Conservation (phyloP, 495 filamentous ascomycete species). For the Penicillium arizonense region DNA sequence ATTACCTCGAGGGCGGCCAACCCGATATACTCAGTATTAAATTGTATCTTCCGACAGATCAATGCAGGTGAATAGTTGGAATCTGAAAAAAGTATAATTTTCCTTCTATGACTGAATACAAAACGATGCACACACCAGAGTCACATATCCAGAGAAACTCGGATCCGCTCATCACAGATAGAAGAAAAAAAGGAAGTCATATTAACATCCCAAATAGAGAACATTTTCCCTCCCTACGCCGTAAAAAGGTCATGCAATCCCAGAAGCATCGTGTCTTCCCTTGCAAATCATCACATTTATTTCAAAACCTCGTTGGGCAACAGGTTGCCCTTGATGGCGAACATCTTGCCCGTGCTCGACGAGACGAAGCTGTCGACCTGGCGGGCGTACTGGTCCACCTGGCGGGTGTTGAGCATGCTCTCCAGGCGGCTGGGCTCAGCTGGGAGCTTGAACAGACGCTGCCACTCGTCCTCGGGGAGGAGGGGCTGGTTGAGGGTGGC, state of each 20-base stretch:
- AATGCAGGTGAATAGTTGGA: conserved; percentile 1
- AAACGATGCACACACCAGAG: conserved; percentile 3
- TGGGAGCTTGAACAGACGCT: conserved; percentile 94
- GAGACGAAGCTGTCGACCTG: conserved; percentile 97
- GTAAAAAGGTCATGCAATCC: conserved; percentile 51
- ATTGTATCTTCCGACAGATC: too few relatives aligned
- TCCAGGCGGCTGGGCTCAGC: conserved; percentile 90
- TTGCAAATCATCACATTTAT: conserved; percentile 29
- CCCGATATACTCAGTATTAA: too few relatives aligned
- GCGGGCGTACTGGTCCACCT: conserved; percentile 97
- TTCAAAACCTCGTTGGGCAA: conserved; percentile 49
- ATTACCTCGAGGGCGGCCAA: too few relatives aligned
- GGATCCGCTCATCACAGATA: conserved; percentile 28
- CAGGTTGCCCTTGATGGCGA: conserved; percentile 79
- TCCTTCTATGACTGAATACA: conserved; percentile 8
- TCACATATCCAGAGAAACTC: not conserved
- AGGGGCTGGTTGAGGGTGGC: conserved; percentile 81
- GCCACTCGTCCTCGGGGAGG: conserved; percentile 97
- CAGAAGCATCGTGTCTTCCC: conserved; percentile 31
- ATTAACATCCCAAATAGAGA: conserved; percentile 49
- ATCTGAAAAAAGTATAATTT: conserved; percentile 8
- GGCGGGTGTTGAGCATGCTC: conserved; percentile 85
- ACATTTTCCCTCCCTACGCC: conserved; percentile 52
- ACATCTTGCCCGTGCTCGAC: conserved; percentile 92
- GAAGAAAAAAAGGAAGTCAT: conserved; percentile 38